phyloP scores from a whole-genome alignment of 306 rosid genomes.

The Urtica urens region DNA sequence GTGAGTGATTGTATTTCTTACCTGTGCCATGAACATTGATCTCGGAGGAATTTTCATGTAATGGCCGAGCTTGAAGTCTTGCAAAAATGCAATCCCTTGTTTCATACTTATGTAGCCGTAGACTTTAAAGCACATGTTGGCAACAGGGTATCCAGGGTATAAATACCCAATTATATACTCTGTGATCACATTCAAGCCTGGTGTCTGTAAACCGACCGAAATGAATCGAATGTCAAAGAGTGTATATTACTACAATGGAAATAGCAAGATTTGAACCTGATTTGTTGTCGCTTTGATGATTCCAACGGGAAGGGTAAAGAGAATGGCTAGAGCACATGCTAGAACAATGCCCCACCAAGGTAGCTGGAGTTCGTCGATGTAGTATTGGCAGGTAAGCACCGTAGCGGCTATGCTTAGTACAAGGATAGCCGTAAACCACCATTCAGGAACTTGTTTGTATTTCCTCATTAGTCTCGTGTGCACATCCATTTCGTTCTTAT shows the following conservation, averaged over 20 bases:
- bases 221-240: neutral
- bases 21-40: conserved; percentile 83
- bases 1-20: no score
- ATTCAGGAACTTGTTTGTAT: conserved; percentile 56
- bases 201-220: conserved; percentile 29
- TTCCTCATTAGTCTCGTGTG: conserved; percentile 76
- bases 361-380: conserved; percentile 48
- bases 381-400: conserved; percentile 47
- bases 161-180: conserved; percentile 70
- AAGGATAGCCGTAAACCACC: conserved; percentile 74
- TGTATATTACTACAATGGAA: neutral
- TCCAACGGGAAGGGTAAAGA: conserved; percentile 76
- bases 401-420: conserved; percentile 37
- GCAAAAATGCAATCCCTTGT: conserved; percentile 53
- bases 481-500: conserved; percentile 51
- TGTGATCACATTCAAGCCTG: conserved; percentile 53
- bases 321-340: conserved; percentile 50
- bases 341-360: conserved; percentile 84
- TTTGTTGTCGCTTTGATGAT: conserved; percentile 65
- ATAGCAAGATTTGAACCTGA: conserved; percentile 30
- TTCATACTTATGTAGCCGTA: conserved; percentile 65
- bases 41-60: conserved; percentile 90
- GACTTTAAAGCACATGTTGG: conserved; percentile 63
- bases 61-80: conserved; percentile 91
- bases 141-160: conserved; percentile 82